These are phyloP conservation scores for Pseudocercospora vitis DNA, from an alignment of 2,329 filamentous ascomycete genomes.

Conservation along the genomic window DNA sequence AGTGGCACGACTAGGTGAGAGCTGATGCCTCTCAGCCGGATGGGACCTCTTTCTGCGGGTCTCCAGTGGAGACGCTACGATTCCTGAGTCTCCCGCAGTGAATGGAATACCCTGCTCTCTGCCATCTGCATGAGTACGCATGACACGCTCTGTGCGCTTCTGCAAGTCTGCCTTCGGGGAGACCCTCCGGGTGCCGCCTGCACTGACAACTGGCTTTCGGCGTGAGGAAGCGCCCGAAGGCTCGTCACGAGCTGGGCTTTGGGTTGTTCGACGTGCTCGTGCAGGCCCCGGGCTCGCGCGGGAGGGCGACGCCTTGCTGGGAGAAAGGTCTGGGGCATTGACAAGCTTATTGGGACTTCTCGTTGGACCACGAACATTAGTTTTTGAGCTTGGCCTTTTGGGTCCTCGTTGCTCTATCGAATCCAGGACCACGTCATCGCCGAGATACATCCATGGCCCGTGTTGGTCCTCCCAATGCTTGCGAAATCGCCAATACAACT, in stretches of 20 bases:
- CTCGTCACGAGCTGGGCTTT: too few relatives aligned
- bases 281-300: not conserved
- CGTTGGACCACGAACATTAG: not conserved
- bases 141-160: slow-evolving; percentile 2
- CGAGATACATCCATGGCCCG: not conserved
- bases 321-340: not conserved
- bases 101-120: not conserved
- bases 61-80: not conserved
- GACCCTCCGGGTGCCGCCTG: not conserved
- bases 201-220: not conserved
- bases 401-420: too few relatives aligned
- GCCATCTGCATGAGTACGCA: not conserved
- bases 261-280: not conserved
- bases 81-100: not conserved
- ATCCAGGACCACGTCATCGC: too few relatives aligned
- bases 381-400: not conserved
- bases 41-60: not conserved
- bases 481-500: slow-evolving; percentile 22
- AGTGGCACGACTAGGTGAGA: not conserved
- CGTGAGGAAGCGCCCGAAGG: not conserved
- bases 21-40: not conserved
- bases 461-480: slow-evolving; percentile 5
- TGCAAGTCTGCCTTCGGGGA: not conserved
- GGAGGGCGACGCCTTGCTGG: not conserved
- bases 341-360: slow-evolving; percentile 7